Percentiles rank a stretch among this genome's conserved stretches.
Evolutionary conservation across 2,329 filamentous ascomycete species (phyloP).

Genomic region (Blastomyces gilchristii): DNA sequence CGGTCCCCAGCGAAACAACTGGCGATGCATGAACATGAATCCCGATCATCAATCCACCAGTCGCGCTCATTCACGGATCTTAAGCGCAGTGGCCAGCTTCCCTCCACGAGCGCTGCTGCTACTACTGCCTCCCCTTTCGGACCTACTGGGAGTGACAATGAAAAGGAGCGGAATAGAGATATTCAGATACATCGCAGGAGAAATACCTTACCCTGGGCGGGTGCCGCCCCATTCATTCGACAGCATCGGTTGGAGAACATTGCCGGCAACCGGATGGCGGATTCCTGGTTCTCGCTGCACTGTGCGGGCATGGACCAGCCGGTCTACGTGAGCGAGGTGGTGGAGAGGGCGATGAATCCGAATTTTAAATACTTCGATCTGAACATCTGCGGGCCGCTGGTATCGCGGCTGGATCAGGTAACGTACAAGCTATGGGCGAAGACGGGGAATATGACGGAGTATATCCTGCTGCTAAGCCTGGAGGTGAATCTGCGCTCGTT

Average conservation of each 20-base stretch:
- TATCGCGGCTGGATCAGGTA: conserved; percentile 57
- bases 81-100: conserved; percentile 19
- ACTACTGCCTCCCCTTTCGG: not conserved
- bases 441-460: conserved; percentile 42
- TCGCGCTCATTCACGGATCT: conserved; percentile 51
- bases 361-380: conserved; percentile 81
- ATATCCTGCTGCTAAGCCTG: conserved; percentile 62
- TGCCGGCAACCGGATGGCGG: conserved; percentile 61
- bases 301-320: conserved; percentile 56
- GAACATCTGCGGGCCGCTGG: conserved; percentile 47
- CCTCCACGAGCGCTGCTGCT: conserved; percentile 8
- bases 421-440: conserved; percentile 66
- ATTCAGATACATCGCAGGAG: conserved; percentile 36
- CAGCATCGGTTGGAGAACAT: conserved; percentile 69
- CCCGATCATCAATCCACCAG: conserved; percentile 39
- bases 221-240: conserved; percentile 47
- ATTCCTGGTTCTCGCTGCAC: conserved; percentile 83
- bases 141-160: conserved; percentile 4
- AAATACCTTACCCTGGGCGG: conserved; percentile 54
- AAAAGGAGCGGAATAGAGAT: conserved; percentile 12
- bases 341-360: conserved; percentile 75
- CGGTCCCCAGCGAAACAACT: conserved; percentile 59
- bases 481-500: conserved; percentile 59
- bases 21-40: conserved; percentile 43
- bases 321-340: conserved; percentile 80